phyloP scores from a whole-genome alignment of 2,329 filamentous ascomycete species.

The Colletotrichum sp. region DNA sequence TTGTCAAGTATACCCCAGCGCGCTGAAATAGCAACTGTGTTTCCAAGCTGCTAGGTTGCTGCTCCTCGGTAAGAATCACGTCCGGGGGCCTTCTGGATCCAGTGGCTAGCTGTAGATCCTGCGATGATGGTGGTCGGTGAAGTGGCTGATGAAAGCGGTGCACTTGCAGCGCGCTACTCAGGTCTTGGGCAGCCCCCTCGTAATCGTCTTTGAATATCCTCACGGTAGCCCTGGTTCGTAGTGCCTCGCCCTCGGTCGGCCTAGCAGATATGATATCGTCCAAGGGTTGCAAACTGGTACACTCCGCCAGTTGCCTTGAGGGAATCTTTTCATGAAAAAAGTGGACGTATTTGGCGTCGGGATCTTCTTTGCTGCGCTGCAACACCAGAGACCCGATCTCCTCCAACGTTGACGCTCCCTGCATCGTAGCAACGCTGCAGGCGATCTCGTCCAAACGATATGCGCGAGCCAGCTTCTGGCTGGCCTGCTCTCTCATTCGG shows the following conservation, averaged over 20 bases:
- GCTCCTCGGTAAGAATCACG: slow-evolving; percentile 40
- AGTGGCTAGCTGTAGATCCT: slow-evolving; percentile 49
- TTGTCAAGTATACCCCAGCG: slow-evolving; percentile 72
- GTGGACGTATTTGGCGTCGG: slow-evolving; percentile 85
- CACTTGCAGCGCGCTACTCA: slow-evolving; percentile 68
- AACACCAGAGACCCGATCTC: slow-evolving; percentile 77
- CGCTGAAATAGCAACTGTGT: slow-evolving; percentile 79
- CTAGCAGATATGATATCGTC: slow-evolving; percentile 70
- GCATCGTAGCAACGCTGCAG: slow-evolving; percentile 83
- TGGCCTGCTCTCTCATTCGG: slow-evolving; percentile 81
- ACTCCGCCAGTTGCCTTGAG: slow-evolving; percentile 73
- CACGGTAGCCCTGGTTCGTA: slow-evolving; percentile 77
- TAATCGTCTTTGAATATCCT: slow-evolving; percentile 78
- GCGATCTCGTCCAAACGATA: slow-evolving; percentile 85
- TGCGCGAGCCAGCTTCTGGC: slow-evolving; percentile 76
- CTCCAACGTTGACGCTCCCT: slow-evolving; percentile 77
- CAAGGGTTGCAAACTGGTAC: slow-evolving; percentile 70
- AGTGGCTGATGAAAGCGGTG: slow-evolving; percentile 58
- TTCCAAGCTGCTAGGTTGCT: slow-evolving; percentile 76
- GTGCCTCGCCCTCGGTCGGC: slow-evolving; percentile 67
- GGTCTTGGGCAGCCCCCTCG: slow-evolving; percentile 70
- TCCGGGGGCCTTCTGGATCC: slow-evolving; percentile 33
- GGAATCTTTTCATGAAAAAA: slow-evolving; percentile 94
- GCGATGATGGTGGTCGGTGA: slow-evolving; percentile 49
- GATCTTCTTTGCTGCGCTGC: slow-evolving; percentile 69